A percentile compares a stretch with the other conserved stretches of the same genome.
phyloP scores from a whole-genome alignment of 2,329 filamentous ascomycete genomes.

The Pseudovirgaria hyperparasitica region DNA sequence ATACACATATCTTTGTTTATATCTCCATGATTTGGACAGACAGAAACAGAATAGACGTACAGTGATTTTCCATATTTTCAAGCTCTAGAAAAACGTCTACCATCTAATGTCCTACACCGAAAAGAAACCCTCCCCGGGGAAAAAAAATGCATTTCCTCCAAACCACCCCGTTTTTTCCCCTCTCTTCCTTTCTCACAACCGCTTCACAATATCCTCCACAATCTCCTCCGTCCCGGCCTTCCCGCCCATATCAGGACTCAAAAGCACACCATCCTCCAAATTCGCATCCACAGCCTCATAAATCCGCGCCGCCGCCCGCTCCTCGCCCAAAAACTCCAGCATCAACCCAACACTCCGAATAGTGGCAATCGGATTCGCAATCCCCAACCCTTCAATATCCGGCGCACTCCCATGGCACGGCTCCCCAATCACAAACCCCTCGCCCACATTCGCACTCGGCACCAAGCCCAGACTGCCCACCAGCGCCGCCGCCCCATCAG shows the following conservation, averaged over 20 bases:
- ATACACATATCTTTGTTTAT: no score
- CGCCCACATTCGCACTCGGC: constrained; percentile 87
- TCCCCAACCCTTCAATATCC: constrained; percentile 83
- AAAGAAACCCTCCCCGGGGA: no score
- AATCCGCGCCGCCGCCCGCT: constrained; percentile 75
- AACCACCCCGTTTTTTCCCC: no score
- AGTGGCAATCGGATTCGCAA: constrained; percentile 95
- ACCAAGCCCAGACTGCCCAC: constrained; percentile 88
- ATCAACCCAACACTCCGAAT: constrained; percentile 83
- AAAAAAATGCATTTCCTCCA: no score
- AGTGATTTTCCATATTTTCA: no score
- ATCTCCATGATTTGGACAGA: no score
- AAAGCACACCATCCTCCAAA: constrained; percentile 65
- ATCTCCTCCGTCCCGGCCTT: constrained; percentile 77
- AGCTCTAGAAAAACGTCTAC: no score
- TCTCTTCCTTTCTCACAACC: no score
- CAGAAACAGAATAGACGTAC: no score
- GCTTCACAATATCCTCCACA: constrained; percentile 71
- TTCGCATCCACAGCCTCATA: constrained; percentile 88
- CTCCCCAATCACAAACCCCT: constrained; percentile 91
- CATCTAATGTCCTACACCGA: no score
- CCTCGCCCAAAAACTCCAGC: constrained; percentile 89
- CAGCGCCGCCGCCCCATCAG: constrained; percentile 86
- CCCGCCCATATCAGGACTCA: constrained; percentile 86
- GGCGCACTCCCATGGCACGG: constrained; percentile 94